Conservation (phyloP, 345 rosid species). For the Toxicodendron radicans region DNA sequence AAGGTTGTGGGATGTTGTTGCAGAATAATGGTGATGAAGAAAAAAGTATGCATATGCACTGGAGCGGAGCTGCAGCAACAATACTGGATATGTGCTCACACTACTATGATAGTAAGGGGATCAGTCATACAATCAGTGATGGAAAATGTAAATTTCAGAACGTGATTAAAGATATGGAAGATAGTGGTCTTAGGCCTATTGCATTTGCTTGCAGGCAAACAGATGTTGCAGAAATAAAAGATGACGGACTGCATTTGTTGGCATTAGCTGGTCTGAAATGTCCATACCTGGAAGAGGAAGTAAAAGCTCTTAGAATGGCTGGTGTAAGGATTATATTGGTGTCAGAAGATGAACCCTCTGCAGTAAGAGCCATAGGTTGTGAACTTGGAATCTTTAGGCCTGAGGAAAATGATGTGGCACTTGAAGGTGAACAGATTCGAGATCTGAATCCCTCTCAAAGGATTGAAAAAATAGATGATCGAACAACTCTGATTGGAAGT, state of each 20-base stretch:
- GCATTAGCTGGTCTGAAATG: slow-evolving; percentile 25
- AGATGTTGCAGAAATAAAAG: slow-evolving; percentile 11
- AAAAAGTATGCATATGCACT: slow-evolving; percentile 15
- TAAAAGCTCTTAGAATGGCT: slow-evolving; percentile 6
- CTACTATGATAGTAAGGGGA: slow-evolving; percentile 24
- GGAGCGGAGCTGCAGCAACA: slow-evolving; percentile 29
- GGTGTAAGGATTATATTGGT: slow-evolving; percentile 25
- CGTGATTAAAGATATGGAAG: slow-evolving; percentile 21
- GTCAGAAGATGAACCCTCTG: slow-evolving; percentile 20
- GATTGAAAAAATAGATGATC: slow-evolving; percentile 15
- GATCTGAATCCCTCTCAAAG: neutral
- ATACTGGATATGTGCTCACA: slow-evolving; percentile 25
- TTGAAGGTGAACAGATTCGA: slow-evolving; percentile 15
- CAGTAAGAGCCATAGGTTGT: slow-evolving; percentile 17
- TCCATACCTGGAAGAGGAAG: neutral
- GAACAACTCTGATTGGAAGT: slow-evolving; percentile 9
- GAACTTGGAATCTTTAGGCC: slow-evolving; percentile 17
- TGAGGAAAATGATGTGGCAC: neutral
- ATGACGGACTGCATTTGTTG: slow-evolving; percentile 16
- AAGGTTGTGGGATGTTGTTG: slow-evolving; percentile 14
- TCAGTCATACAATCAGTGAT: slow-evolving; percentile 5
- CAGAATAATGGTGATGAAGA: slow-evolving; percentile 12
- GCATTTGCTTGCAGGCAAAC: slow-evolving; percentile 31
- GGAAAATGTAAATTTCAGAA: slow-evolving; percentile 4
- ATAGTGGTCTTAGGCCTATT: slow-evolving; percentile 19